A percentile compares a stretch with the other conserved stretches of the same genome.
These are phyloP conservation scores for Lumnitzera racemosa DNA, from an alignment of 345 rosid species.

Conservation along the genomic window DNA sequence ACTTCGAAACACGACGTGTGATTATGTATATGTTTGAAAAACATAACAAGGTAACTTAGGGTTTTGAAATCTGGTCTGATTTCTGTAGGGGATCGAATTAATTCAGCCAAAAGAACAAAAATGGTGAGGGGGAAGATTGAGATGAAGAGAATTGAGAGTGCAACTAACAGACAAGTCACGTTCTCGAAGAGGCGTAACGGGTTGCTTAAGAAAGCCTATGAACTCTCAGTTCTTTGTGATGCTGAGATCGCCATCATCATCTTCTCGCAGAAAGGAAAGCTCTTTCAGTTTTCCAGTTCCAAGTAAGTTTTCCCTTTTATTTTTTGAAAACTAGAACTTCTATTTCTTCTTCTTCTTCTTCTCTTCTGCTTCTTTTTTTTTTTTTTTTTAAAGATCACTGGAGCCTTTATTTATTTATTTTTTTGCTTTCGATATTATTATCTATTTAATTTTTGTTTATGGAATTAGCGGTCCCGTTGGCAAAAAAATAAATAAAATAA, in stretches of 20 bases:
- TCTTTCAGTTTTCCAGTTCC: slow-evolving; percentile 5
- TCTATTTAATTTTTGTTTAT: too few species aligned
- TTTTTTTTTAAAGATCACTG: too few species aligned
- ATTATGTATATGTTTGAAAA: too few species aligned
- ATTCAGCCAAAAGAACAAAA: too few species aligned
- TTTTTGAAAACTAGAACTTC: not conserved
- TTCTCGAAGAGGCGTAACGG: slow-evolving; percentile 15
- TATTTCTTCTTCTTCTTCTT: too few species aligned
- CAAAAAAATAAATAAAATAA: too few species aligned
- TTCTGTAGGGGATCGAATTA: not conserved
- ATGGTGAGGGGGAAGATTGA: slow-evolving; percentile 16
- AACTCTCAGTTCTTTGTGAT: slow-evolving; percentile 14
- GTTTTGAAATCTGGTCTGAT: not conserved
- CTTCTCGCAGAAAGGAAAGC: slow-evolving; percentile 14
- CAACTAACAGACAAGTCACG: slow-evolving; percentile 12
- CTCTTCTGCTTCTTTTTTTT: too few species aligned
- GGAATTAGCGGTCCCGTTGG: too few species aligned
- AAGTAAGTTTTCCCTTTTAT: slow-evolving; percentile 2
- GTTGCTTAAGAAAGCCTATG: slow-evolving; percentile 12
- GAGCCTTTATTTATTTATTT: too few species aligned
- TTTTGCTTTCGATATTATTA: too few species aligned
- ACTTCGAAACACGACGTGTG: too few species aligned
- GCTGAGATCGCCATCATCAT: slow-evolving; percentile 8
- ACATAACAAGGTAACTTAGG: not conserved
- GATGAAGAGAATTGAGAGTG: slow-evolving; percentile 10